Evolutionary conservation across 768 basidiomycete species (phyloP), one percentile per base, ranked within the genome.

Genomic region (Royoungia palumana): DNA sequence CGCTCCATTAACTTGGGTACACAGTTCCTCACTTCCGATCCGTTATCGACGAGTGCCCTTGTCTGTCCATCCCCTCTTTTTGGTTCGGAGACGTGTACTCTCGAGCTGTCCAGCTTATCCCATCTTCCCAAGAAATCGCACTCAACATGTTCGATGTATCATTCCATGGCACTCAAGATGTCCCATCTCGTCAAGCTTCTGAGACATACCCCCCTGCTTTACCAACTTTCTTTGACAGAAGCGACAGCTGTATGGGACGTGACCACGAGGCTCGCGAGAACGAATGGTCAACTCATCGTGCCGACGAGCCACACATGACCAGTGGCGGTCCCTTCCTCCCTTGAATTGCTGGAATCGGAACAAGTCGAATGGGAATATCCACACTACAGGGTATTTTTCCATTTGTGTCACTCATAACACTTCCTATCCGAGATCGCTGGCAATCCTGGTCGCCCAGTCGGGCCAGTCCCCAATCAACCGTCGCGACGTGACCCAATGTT

Each of bases 281-380:
- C 52, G 48, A 36, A 60, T 41, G 57, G 22, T 22, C 42, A 46
- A 35, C 45, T 12, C 35, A 50, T 17, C 48, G 40, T 43, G 7
- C 37, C 39, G 46, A 41, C 30, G 54, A 55, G 30, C 39, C 40
- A 42, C 49, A 24, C 47, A 24, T 34, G 38, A 44, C 17, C 43
- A n/a, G n/a, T 20, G n/a, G 34, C 32, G 6, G 44, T 58, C 34
- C 51, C 47, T 16, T 41, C 52, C 25, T 55, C 68, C 24, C 53
- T 74, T 43, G 62, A 61, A 43, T 68, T 81, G 28, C 60, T 56
- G 5, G 65, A 69, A 47, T 59, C 81, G 47, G 75, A 67, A 44
- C 61, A 54, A n/a, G 57, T 81, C 37, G 73, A 75, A 27, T 80
- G 78, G 76, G 75, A 70, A 38, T 75, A 69, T 50, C 75, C 75